phyloP scores from a whole-genome alignment of 768 basidiomycete genomes.

The Tulasnella sp. region DNA sequence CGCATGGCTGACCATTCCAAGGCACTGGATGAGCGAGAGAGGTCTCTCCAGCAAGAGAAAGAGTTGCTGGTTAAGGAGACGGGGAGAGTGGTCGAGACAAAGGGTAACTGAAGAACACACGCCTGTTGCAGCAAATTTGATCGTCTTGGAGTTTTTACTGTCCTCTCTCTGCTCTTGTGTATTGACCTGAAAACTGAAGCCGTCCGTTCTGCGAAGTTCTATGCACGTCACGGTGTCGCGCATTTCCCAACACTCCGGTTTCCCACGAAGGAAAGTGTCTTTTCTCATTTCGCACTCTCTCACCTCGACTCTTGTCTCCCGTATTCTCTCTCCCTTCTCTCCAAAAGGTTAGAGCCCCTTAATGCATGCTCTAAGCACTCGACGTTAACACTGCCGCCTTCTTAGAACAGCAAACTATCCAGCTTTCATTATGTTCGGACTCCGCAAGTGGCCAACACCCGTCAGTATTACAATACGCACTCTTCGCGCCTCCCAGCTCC shows the following conservation, averaged over 20 bases:
- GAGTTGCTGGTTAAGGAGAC: slow-evolving; percentile 26
- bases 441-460: slow-evolving; percentile 81
- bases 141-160: background rate
- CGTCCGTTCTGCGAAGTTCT: background rate
- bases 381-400: background rate
- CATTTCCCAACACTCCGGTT: slow-evolving; percentile 16
- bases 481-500: background rate
- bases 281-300: slow-evolving; percentile 10
- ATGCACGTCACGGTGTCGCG: background rate
- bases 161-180: background rate
- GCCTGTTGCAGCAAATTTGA: background rate
- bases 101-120: background rate
- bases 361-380: background rate
- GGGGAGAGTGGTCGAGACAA: slow-evolving; percentile 19
- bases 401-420: background rate
- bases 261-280: slow-evolving; percentile 1
- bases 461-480: slow-evolving; percentile 47
- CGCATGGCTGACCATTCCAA: slow-evolving; percentile 25
- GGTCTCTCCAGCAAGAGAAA: slow-evolving; percentile 8
- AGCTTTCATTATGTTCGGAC: slow-evolving; percentile 52
- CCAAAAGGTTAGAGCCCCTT: background rate
- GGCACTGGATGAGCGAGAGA: slow-evolving; percentile 9
- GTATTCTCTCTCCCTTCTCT: background rate
- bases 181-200: background rate
- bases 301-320: slow-evolving; percentile 7